Evolutionary conservation across 2,329 filamentous ascomycete genomes (phyloP).

Genomic region (Diaporthe ampelina): DNA sequence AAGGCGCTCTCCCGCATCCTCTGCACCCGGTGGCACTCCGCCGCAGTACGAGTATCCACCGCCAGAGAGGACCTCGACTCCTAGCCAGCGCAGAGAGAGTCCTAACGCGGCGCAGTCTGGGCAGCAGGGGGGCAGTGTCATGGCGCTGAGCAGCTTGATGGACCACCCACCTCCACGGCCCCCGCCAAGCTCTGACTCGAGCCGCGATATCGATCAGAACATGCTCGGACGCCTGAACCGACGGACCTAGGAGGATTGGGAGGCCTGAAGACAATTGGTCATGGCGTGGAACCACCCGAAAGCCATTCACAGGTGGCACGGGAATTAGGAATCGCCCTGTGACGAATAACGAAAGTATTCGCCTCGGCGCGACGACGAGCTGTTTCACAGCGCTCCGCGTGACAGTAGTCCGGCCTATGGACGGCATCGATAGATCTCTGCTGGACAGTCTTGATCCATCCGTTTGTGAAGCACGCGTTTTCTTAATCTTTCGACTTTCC

Average conservation of each 20-base stretch:
- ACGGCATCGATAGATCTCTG: constrained; percentile 29
- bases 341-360: background rate
- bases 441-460: constrained; percentile 33
- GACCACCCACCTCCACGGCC: constrained; percentile 52
- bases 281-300: background rate
- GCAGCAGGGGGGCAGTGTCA: constrained; percentile 58
- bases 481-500: constrained; percentile 24
- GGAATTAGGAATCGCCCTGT: background rate
- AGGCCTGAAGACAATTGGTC: background rate
- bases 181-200: constrained; percentile 42
- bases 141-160: constrained; percentile 67
- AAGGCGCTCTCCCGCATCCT: constrained; percentile 63
- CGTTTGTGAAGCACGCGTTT: constrained; percentile 7
- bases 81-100: constrained; percentile 51
- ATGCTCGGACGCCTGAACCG: constrained; percentile 68
- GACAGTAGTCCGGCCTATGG: constrained; percentile 14
- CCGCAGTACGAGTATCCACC: constrained; percentile 53
- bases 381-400: background rate
- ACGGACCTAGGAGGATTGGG: constrained; percentile 42
- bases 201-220: constrained; percentile 66
- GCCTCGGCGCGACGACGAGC: constrained; percentile 3
- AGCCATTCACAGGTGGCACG: constrained; percentile 13
- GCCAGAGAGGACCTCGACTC: constrained; percentile 54
- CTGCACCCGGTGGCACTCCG: constrained; percentile 63
- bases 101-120: constrained; percentile 51